Evolutionary conservation across 2,329 filamentous ascomycete species (phyloP).

Genomic region (Colletotrichum costaricense): DNA sequence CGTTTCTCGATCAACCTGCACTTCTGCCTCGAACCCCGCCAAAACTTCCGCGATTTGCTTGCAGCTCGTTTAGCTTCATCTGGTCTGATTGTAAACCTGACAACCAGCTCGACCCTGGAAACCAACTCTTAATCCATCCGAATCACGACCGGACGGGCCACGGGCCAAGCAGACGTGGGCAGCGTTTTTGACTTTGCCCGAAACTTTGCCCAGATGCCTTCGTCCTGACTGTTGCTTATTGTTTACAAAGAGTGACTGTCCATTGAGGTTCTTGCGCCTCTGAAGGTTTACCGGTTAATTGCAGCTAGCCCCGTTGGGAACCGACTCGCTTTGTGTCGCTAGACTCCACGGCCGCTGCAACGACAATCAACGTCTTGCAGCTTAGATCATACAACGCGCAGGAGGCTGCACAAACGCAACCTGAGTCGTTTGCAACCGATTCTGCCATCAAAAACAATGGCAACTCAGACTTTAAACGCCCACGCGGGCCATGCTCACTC

Average conservation of each 20-base stretch:
- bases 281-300: conserved; percentile 16
- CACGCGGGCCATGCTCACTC: conserved; percentile 35
- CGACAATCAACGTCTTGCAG: conserved; percentile 27
- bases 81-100: conserved; percentile 12
- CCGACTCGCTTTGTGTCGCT: conserved; percentile 18
- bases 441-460: conserved; percentile 41
- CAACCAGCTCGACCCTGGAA: neutral
- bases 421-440: conserved; percentile 17
- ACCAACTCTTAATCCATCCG: conserved; percentile 17
- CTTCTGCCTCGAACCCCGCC: neutral
- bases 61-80: conserved; percentile 5
- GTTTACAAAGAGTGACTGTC: conserved; percentile 17
- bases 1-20: neutral
- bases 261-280: conserved; percentile 5
- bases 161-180: neutral
- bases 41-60: conserved; percentile 6
- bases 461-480: conserved; percentile 42
- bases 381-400: conserved; percentile 8
- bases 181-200: conserved; percentile 15
- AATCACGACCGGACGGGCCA: conserved; percentile 16
- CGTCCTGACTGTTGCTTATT: conserved; percentile 12
- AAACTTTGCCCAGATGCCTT: conserved; percentile 26
- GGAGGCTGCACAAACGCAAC: neutral
- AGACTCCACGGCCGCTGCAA: conserved; percentile 27
- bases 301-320: conserved; percentile 5